Evolutionary conservation across 768 basidiomycete species (phyloP), one percentile per base, ranked within the genome.

Genomic region (Mrakia hoshinonis): DNA sequence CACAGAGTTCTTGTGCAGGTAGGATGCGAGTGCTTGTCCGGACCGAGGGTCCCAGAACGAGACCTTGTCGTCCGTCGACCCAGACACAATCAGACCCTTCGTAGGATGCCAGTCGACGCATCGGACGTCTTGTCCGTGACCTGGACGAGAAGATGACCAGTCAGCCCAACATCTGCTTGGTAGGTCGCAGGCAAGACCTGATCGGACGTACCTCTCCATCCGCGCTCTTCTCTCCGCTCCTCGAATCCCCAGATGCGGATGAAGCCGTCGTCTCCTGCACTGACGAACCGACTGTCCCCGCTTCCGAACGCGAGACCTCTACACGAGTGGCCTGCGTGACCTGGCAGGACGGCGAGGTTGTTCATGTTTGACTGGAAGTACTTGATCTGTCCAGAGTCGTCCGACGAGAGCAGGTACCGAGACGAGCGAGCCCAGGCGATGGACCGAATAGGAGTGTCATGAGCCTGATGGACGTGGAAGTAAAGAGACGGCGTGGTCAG

Each of bases 321-420:
- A 72, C 97, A 90, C 22, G 72, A 73, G 54, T 73, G 72, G 6
- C 72, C 72, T 9, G 92, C 91, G 67, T 96, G 95, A 0, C 92
- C 96, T 55, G 88, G 85, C 86, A 92, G 95, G 22, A 91, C 91
- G 7, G 90, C 91, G 75, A 99, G 81, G 79, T 99, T 99, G 83
- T 97, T 99, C 90, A 98, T 93, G 80, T 97, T 96, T 43, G 92
- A 92, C 75, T 97, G 93, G 78, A 97, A 99, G 81, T 98, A 99
- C 80, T 99, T 99, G 83, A 99, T 92, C 72, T 92, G 85, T 11
- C 96, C 96, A 47, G 83, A 86, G 79, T 93, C 91, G 82, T 99
- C 96, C 34, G 91, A 87, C 22, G 92, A 95, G 22, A 90, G 89
- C 63, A 99, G 85, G 80, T 91, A 97, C 20, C 88, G 83, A n/a